These are phyloP conservation scores for Ramichloridium luteum DNA, from an alignment of 2,329 filamentous ascomycete species.

Conservation along the genomic window DNA sequence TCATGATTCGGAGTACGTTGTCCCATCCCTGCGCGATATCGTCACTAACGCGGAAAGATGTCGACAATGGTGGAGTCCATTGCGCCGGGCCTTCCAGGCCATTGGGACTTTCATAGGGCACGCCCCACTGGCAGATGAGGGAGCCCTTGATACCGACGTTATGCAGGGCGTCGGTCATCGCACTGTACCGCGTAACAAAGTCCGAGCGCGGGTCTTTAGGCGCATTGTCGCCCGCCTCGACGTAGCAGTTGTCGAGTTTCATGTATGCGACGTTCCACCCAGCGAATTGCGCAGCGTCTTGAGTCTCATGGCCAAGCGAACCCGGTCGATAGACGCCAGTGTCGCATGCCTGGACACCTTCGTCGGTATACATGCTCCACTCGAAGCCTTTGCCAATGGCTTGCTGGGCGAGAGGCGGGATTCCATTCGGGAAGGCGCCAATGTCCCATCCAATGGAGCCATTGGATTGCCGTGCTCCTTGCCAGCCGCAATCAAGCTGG, in stretches of 20 bases:
- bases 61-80: slow-evolving; percentile 21
- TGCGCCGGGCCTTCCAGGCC: slow-evolving; percentile 20
- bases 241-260: slow-evolving; percentile 25
- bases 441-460: slow-evolving; percentile 40
- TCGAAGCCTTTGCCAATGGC: slow-evolving; percentile 38
- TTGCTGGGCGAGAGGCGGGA: slow-evolving; percentile 38
- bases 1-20: slow-evolving; percentile 20
- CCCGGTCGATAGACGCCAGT: slow-evolving; percentile 11
- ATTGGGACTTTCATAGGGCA: slow-evolving; percentile 15
- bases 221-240: slow-evolving; percentile 14
- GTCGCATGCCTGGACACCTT: slow-evolving; percentile 18
- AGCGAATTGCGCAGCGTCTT: slow-evolving; percentile 19
- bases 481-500: slow-evolving; percentile 50
- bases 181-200: slow-evolving; percentile 17
- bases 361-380: slow-evolving; percentile 43
- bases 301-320: slow-evolving; percentile 14
- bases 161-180: slow-evolving; percentile 17
- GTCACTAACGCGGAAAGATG: slow-evolving; percentile 21
- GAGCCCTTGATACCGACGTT: slow-evolving; percentile 21
- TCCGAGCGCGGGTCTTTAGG: slow-evolving; percentile 21
- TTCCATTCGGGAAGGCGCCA: slow-evolving; percentile 39
- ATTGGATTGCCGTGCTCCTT: slow-evolving; percentile 27
- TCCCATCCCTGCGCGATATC: slow-evolving; percentile 21
- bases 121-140: slow-evolving; percentile 20
- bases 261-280: slow-evolving; percentile 19